Conservation (phyloP, 768 basidiomycete species). For the Calocybe cyanea region DNA sequence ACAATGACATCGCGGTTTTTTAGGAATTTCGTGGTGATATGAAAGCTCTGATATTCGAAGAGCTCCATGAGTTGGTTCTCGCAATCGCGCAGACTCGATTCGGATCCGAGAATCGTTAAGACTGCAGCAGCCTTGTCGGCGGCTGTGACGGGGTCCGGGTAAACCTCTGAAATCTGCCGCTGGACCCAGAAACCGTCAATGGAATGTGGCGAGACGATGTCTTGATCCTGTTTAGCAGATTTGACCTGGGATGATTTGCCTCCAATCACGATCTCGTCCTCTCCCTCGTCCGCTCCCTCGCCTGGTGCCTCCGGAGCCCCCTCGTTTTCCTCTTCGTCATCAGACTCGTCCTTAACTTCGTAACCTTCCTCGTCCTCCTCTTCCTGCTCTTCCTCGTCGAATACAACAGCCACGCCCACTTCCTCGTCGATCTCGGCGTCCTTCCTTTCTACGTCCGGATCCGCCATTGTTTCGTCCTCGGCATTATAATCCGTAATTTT, state of each 20-base stretch:
- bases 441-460: constrained; percentile 76
- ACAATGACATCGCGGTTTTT: constrained; percentile 94
- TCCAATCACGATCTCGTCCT: constrained; percentile 79
- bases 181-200: constrained; percentile 99
- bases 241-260: constrained; percentile 53
- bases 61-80: constrained; percentile 97
- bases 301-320: constrained; percentile 43
- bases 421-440: constrained; percentile 94
- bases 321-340: constrained; percentile 68
- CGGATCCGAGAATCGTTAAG: constrained; percentile 81
- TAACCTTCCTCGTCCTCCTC: constrained; percentile 89
- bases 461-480: constrained; percentile 75
- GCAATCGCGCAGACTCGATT: constrained; percentile 83
- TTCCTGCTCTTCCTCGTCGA: constrained; percentile 96
- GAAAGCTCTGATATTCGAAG: constrained; percentile 91
- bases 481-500: constrained; percentile 95
- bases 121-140: constrained; percentile 87
- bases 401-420: constrained; percentile 95
- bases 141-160: constrained; percentile 91
- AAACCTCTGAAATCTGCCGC: constrained; percentile 85
- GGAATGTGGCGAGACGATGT: constrained; percentile 81
- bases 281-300: constrained; percentile 41
- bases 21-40: constrained; percentile 84
- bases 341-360: constrained; percentile 80
- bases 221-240: constrained; percentile 62